Conservation (phyloP, 176 grass and related monocot species). For the Musa beccarii region DNA sequence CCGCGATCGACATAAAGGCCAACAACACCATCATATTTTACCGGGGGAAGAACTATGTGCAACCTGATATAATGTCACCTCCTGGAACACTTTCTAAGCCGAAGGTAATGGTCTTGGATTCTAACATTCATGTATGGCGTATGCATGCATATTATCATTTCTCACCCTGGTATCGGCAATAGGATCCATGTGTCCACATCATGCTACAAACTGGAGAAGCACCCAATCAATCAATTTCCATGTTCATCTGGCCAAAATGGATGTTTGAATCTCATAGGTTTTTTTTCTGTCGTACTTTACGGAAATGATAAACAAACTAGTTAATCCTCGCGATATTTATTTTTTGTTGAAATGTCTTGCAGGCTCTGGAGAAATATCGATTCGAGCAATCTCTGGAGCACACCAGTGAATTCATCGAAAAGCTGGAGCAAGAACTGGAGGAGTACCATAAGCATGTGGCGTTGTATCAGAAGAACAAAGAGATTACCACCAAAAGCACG, state of each 20-base stretch:
- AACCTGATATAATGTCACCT: constrained; percentile 64
- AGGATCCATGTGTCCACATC: too few species aligned
- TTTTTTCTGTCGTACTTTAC: too few species aligned
- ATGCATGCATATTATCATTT: not conserved
- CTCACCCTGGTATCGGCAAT: too few species aligned
- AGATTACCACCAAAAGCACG: constrained; percentile 21
- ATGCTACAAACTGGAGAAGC: too few species aligned
- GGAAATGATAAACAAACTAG: too few species aligned
- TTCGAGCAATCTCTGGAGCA: constrained; percentile 81
- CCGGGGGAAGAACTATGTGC: constrained; percentile 64
- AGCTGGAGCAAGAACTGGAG: constrained; percentile 56
- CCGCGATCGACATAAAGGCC: constrained; percentile 49
- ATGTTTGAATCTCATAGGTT: too few species aligned
- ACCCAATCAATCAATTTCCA: too few species aligned
- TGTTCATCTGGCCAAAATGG: too few species aligned
- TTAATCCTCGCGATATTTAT: not conserved
- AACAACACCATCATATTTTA: constrained; percentile 70
- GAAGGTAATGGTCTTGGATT: constrained; percentile 40
- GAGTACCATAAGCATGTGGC: constrained; percentile 62
- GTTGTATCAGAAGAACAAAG: constrained; percentile 42
- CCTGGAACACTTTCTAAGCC: constrained; percentile 61
- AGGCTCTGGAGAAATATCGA: constrained; percentile 79
- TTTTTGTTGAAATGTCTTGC: not conserved
- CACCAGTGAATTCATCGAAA: constrained; percentile 64
- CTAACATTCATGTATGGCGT: too few species aligned